phyloP scores from a whole-genome alignment of 495 filamentous ascomycete species.

The Podospora comata region DNA sequence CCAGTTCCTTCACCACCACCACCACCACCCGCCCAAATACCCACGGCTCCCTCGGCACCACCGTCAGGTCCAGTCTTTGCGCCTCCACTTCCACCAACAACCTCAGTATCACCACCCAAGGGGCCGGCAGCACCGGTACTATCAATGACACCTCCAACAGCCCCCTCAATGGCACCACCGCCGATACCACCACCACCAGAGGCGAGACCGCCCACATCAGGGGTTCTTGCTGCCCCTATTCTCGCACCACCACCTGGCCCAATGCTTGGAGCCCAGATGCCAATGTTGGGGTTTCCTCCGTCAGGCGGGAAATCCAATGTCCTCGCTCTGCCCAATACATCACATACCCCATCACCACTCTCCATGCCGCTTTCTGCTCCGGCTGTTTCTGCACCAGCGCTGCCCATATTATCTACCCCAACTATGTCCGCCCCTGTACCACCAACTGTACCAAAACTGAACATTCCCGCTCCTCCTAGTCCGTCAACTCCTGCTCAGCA shows the following conservation, averaged over 20 bases:
- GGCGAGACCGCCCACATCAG: slow-evolving; percentile 32
- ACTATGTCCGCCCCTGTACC: slow-evolving; percentile 18
- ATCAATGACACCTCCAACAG: slow-evolving; percentile 19
- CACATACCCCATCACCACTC: slow-evolving; percentile 40
- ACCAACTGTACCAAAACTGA: slow-evolving; percentile 11
- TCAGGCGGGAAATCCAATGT: slow-evolving; percentile 34
- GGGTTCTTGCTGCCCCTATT: slow-evolving; percentile 44
- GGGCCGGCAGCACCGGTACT: neutral
- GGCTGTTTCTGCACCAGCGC: slow-evolving; percentile 6
- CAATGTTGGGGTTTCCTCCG: slow-evolving; percentile 24
- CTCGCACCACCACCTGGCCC: slow-evolving; percentile 33
- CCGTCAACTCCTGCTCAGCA: slow-evolving; percentile 1
- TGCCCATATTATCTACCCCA: neutral
- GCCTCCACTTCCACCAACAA: slow-evolving; percentile 9
- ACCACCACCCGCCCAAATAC: neutral
- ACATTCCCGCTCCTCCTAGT: slow-evolving; percentile 16
- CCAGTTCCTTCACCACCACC: neutral
- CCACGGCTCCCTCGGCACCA: neutral
- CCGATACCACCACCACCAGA: slow-evolving; percentile 31
- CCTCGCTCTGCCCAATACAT: slow-evolving; percentile 45
- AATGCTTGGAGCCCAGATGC: slow-evolving; percentile 26
- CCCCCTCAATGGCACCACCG: slow-evolving; percentile 28
- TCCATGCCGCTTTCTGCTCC: slow-evolving; percentile 27
- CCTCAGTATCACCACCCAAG: slow-evolving; percentile 2
- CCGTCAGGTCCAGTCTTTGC: slow-evolving; percentile 18